A percentile compares a stretch with the other conserved stretches of the same genome.
phyloP scores from a whole-genome alignment of 495 filamentous ascomycete species.

The Xylona heveae region DNA sequence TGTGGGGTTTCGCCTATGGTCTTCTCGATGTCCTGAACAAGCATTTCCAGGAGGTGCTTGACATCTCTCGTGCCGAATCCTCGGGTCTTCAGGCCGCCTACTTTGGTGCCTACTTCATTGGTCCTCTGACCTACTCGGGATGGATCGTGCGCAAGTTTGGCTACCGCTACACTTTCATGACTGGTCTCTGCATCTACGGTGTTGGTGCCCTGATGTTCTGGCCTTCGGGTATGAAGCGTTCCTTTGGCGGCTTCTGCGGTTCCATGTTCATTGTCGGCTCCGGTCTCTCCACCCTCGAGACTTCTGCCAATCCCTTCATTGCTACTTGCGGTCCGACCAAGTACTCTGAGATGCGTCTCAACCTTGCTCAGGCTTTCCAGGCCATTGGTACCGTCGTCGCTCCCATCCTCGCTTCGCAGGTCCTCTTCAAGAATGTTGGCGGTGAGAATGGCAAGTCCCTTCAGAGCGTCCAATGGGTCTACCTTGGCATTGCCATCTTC shows the following conservation, averaged over 20 bases:
- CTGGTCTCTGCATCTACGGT: constrained; percentile 40
- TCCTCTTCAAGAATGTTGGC: constrained; percentile 39
- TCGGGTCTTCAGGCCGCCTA: constrained; percentile 33
- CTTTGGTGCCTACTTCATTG: constrained; percentile 31
- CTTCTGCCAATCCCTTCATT: constrained; percentile 52
- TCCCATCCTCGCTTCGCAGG: constrained; percentile 42
- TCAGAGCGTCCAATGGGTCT: constrained; percentile 60
- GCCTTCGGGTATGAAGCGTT: constrained; percentile 32
- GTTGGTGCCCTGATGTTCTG: constrained; percentile 44
- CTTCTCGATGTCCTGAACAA: constrained; percentile 55
- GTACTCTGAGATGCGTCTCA: constrained; percentile 47
- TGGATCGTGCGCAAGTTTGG: constrained; percentile 36
- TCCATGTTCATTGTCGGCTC: constrained; percentile 48
- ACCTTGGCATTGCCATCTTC: constrained; percentile 49
- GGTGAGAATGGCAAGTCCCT: constrained; percentile 25
- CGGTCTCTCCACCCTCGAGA: constrained; percentile 51
- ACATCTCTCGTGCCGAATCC: constrained; percentile 22
- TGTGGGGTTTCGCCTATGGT: constrained; percentile 77
- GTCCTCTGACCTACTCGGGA: constrained; percentile 36
- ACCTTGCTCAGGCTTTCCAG: constrained; percentile 45
- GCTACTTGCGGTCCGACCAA: constrained; percentile 45
- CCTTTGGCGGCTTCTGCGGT: constrained; percentile 50
- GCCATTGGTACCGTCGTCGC: constrained; percentile 43
- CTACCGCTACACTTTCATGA: constrained; percentile 44
- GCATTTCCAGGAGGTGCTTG: constrained; percentile 27